Evolutionary conservation across 345 rosid genomes (phyloP).

Genomic region (Gynandropsis gynandra): DNA sequence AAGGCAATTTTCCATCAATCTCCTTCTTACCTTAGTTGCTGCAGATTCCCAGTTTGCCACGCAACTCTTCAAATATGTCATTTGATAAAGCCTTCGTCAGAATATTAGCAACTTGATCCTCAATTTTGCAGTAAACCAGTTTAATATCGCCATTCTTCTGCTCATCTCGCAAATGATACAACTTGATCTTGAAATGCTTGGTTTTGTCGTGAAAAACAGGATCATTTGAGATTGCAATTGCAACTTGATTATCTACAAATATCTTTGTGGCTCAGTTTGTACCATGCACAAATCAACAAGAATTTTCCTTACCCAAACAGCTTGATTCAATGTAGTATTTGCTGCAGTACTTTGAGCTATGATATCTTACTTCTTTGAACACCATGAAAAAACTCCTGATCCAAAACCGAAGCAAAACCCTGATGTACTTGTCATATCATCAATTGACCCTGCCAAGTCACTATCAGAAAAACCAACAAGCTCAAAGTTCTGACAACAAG

Average conservation of each 20-base stretch:
- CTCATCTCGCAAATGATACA: not conserved
- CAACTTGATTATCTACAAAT: constrained; percentile 3
- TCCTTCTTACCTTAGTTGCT: too few species aligned
- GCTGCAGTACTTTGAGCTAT: constrained; percentile 1
- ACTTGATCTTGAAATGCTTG: constrained; percentile 12
- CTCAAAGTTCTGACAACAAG: not conserved
- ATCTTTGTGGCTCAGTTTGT: not conserved
- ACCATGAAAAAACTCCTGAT: not conserved
- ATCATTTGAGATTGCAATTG: constrained; percentile 7
- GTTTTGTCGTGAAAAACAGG: constrained; percentile 12
- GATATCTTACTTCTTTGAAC: constrained; percentile 13
- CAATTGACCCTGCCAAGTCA: not conserved
- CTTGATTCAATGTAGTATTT: not conserved
- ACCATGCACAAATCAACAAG: not conserved
- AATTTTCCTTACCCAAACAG: constrained; percentile 3
- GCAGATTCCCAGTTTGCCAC: too few species aligned
- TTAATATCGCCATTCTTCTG: not conserved
- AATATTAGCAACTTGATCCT: constrained; percentile 2
- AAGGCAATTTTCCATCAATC: too few species aligned
- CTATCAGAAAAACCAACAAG: not conserved
- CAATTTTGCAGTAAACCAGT: constrained; percentile 1
- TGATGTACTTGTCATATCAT: not conserved
- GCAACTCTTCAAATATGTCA: too few species aligned
- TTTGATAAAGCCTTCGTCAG: constrained; percentile 10
- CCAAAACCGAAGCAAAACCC: constrained; percentile 5